Evolutionary conservation across 2,329 filamentous ascomycete species (phyloP).

Genomic region (Fusarium sterilihyphosum): DNA sequence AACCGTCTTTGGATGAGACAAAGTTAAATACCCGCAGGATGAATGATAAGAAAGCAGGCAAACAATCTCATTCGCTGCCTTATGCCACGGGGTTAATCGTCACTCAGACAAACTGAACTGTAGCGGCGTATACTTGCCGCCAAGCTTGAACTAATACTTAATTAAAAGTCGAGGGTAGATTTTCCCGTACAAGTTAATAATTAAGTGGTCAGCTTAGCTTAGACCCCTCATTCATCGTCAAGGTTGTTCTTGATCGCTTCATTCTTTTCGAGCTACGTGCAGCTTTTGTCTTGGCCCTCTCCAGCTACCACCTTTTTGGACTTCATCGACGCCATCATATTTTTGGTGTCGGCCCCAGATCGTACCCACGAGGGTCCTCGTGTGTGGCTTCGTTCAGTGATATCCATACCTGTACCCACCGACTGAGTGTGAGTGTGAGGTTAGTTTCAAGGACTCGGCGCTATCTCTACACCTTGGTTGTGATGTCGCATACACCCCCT

Average conservation of each 20-base stretch:
- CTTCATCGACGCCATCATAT: conserved; percentile 35
- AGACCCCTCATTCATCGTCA: conserved; percentile 27
- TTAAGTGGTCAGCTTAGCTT: neutral
- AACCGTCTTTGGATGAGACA: neutral
- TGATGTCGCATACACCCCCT: conserved; percentile 22
- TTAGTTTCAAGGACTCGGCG: conserved; percentile 19
- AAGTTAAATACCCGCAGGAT: neutral
- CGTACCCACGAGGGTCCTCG: conserved; percentile 23
- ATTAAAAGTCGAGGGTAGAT: conserved; percentile 4
- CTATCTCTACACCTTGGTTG: conserved; percentile 35
- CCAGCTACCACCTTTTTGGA: conserved; percentile 31
- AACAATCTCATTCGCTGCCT: conserved; percentile 30
- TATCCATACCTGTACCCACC: conserved; percentile 20
- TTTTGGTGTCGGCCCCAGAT: conserved; percentile 35
- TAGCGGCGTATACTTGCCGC: conserved; percentile 11
- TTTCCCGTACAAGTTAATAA: neutral
- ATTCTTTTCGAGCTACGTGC: conserved; percentile 29
- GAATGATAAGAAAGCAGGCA: conserved; percentile 37
- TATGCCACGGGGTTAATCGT: conserved; percentile 22
- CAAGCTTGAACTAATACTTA: conserved; percentile 18
- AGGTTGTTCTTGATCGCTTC: conserved; percentile 22
- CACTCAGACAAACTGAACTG: conserved; percentile 16
- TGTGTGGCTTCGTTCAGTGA: conserved; percentile 7
- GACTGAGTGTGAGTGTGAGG: conserved; percentile 9
- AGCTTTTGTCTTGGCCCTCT: conserved; percentile 29